Evolutionary conservation across 345 rosid genomes (phyloP), one percentile per base, ranked within the genome.

Genomic region (Eucalyptus fibrosa): DNA sequence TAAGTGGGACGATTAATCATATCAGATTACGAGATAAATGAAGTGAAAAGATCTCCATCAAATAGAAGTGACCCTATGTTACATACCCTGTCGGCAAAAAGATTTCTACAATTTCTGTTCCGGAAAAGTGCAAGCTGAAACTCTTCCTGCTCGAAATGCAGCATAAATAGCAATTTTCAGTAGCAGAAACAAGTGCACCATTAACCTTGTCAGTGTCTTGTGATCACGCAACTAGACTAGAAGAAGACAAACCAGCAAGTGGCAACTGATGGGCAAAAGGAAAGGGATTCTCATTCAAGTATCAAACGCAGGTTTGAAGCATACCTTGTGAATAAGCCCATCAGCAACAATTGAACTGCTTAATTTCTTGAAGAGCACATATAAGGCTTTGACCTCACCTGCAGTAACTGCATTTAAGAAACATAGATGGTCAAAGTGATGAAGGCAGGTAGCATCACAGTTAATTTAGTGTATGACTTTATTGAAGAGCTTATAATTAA

Each of bases 281-380:
- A 21, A 55, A 89, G 50, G 24, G 83, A 40, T 49, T 59, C 26
- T 44, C 9, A 50, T 50, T 47, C 34, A 87, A 67, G 55, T 42
- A 32, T 87, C 44, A 37, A 50, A 55, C n/a, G 21, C 32, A 26
- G n/a, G 34, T 69, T 32, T 53, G 67, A 30, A 34, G 60, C 50
- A 86, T 92, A 96, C 99, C 97, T 96, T 97, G 93, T 98, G 99
- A 93, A 97, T 97, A 87, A 96, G 95, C 87, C 98, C 98, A 86
- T 98, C 99, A 11, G 94, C 94, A 56, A 95, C 82, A 62, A 98
- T 95, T n/a, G 98, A 95, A 90, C 96, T 94, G 95, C 99, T 98
- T 92, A 98, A 89, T 92, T 96, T 98, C 94, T 95, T 95, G 91
- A 88, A 98, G 7, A 98, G 96, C 93, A 95, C 97, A 89, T 94